Percentiles rank a stretch among this genome's conserved stretches.
Conservation (phyloP, 768 basidiomycete species). For the Mycena galericulata region DNA sequence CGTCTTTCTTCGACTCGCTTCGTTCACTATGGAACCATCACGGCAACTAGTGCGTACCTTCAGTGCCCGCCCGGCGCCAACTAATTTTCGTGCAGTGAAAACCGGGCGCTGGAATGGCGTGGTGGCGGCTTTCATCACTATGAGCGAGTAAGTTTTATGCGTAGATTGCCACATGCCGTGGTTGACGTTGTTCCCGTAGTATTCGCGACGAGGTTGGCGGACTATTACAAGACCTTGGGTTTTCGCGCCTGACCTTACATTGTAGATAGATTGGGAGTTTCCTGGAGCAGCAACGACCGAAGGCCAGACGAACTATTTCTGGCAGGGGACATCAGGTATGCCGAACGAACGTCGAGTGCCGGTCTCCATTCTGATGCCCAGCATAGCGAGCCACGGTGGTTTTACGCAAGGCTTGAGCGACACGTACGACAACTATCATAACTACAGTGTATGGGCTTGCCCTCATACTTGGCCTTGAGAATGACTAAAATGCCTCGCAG, state of each 20-base stretch:
- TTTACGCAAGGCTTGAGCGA: conserved; percentile 64
- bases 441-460: conserved; percentile 70
- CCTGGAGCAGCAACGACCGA: conserved; percentile 71
- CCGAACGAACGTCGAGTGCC: background rate
- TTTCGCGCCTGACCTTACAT: background rate
- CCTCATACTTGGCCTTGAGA: background rate
- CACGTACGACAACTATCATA: conserved; percentile 77
- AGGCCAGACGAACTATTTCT: conserved; percentile 85
- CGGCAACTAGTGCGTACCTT: conserved; percentile 61
- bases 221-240: background rate
- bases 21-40: conserved; percentile 83
- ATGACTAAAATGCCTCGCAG: conserved; percentile 48
- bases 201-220: conserved; percentile 3
- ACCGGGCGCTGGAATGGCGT: conserved; percentile 84
- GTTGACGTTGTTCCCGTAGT: background rate
- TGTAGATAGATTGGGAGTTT: conserved; percentile 85
- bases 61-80: background rate
- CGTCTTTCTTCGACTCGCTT: conserved; percentile 83
- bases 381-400: conserved; percentile 58
- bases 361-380: background rate
- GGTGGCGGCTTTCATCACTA: conserved; percentile 86
- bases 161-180: background rate
- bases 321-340: conserved; percentile 67
- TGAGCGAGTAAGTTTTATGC: conserved; percentile 61
- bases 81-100: conserved; percentile 62